Conservation (phyloP, 148 eudicot genomes). For the Camellia japonica region DNA sequence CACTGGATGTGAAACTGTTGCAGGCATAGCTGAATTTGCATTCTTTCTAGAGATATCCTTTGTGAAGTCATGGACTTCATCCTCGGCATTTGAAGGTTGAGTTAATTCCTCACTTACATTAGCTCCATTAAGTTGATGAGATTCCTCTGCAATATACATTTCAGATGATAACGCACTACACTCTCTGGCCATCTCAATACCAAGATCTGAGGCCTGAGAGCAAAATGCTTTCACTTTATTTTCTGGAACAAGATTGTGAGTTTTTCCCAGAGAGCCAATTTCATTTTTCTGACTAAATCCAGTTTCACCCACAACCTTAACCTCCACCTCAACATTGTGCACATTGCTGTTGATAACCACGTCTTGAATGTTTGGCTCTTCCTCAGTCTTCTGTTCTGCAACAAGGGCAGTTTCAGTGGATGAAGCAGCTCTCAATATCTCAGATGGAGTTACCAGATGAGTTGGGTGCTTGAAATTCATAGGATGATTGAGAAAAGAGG, state of each 20-base stretch:
- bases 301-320: conserved; percentile 84
- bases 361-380: conserved; percentile 57
- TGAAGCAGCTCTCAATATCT: conserved; percentile 75
- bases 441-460: conserved; percentile 92
- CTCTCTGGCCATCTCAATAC: conserved; percentile 71
- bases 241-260: conserved; percentile 36
- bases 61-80: conserved; percentile 46
- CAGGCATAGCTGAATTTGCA: conserved; percentile 34
- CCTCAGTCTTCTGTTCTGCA: conserved; percentile 50
- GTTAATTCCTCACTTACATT: conserved; percentile 35
- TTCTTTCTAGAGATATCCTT: conserved; percentile 42
- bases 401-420: conserved; percentile 55
- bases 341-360: conserved; percentile 46
- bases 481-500: conserved; percentile 47
- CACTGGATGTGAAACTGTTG: conserved; percentile 38
- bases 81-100: conserved; percentile 55
- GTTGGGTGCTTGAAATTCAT: conserved; percentile 83
- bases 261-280: conserved; percentile 37
- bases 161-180: conserved; percentile 50
- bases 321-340: conserved; percentile 66
- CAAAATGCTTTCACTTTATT: conserved; percentile 68
- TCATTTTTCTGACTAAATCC: conserved; percentile 49
- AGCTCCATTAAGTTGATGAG: conserved; percentile 44
- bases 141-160: conserved; percentile 53
- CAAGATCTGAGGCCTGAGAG: conserved; percentile 95